phyloP scores from a whole-genome alignment of 495 filamentous ascomycete genomes.

The Rhypophila decipiens region DNA sequence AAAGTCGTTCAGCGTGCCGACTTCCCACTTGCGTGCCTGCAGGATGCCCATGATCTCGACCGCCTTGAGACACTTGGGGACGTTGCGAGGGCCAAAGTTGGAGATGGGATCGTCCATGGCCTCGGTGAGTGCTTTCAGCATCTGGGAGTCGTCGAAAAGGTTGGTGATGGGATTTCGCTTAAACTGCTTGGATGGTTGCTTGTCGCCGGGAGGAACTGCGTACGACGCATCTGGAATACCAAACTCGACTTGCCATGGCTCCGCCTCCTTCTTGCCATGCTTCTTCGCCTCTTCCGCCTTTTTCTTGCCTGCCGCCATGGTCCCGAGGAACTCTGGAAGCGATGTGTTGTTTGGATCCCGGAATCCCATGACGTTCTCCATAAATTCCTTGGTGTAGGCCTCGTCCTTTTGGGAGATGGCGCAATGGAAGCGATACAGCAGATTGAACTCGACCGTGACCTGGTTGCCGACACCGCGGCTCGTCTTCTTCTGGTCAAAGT shows the following conservation, averaged over 20 bases:
- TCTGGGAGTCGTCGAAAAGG: constrained; percentile 51
- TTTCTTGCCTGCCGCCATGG: too few relatives aligned
- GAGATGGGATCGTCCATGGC: constrained; percentile 52
- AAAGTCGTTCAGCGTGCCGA: constrained; percentile 77
- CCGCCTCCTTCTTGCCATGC: constrained; percentile 35
- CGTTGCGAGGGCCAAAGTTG: constrained; percentile 57
- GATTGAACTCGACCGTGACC: constrained; percentile 68
- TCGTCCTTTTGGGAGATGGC: constrained; percentile 59
- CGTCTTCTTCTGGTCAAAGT: constrained; percentile 47
- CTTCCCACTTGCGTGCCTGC: constrained; percentile 69
- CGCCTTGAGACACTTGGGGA: constrained; percentile 60
- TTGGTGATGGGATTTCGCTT: constrained; percentile 46
- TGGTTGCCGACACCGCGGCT: constrained; percentile 69
- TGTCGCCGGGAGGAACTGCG: too few relatives aligned
- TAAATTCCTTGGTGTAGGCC: constrained; percentile 50
- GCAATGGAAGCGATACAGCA: constrained; percentile 68
- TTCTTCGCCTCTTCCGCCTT: too few relatives aligned
- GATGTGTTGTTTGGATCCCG: constrained; percentile 45
- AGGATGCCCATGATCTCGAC: constrained; percentile 74
- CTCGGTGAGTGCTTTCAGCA: constrained; percentile 53
- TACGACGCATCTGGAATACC: too few relatives aligned
- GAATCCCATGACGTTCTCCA: too few relatives aligned
- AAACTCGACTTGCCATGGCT: constrained; percentile 56
- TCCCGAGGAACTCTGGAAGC: constrained; percentile 49
- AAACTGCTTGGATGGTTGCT: constrained; percentile 46